phyloP scores from a whole-genome alignment of 1,139 yeast genomes.

The Taphrina wiesneri region DNA sequence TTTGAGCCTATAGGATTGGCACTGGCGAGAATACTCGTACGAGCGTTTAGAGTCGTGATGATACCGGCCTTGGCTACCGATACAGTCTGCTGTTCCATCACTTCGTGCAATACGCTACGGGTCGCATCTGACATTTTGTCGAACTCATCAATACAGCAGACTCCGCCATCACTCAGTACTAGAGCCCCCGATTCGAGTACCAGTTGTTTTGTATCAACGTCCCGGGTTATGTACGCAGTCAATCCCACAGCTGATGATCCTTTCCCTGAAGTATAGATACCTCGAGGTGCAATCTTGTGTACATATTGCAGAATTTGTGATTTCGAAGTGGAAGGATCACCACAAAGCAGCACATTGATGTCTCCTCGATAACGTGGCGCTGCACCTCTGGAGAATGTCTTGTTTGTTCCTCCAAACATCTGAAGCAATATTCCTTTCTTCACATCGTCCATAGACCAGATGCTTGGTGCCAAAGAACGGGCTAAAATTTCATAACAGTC shows the following conservation, averaged over 20 bases:
- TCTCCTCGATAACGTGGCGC: conserved; percentile 85
- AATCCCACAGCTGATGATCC: conserved; percentile 99
- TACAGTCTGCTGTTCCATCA: conserved; percentile 98
- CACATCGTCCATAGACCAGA: conserved; percentile 93
- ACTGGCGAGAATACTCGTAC: conserved; percentile 92
- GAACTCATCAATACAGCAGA: conserved; percentile 97
- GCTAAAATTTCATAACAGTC: conserved; percentile 88
- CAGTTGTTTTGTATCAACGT: conserved; percentile 85
- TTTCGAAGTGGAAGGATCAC: conserved; percentile 97
- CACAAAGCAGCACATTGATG: conserved; percentile 83
- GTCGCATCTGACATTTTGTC: conserved; percentile 97
- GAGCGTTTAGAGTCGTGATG: conserved; percentile 91
- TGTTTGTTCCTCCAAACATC: conserved; percentile 92
- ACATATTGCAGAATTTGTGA: conserved; percentile 89
- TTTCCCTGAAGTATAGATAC: conserved; percentile 96
- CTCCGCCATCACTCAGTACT: conserved; percentile 96
- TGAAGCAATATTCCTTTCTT: conserved; percentile 91
- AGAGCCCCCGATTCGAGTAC: conserved; percentile 96
- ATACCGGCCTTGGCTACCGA: conserved; percentile 98
- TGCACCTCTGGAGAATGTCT: conserved; percentile 85
- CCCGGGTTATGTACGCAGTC: conserved; percentile 94
- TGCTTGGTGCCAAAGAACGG: conserved; percentile 91
- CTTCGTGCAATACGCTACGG: conserved; percentile 93
- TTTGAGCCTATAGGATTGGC: conserved; percentile 98
- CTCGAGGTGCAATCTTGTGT: conserved; percentile 96